phyloP scores from a whole-genome alignment of 2,329 filamentous ascomycete genomes.

The Emericellopsis cladophorae region DNA sequence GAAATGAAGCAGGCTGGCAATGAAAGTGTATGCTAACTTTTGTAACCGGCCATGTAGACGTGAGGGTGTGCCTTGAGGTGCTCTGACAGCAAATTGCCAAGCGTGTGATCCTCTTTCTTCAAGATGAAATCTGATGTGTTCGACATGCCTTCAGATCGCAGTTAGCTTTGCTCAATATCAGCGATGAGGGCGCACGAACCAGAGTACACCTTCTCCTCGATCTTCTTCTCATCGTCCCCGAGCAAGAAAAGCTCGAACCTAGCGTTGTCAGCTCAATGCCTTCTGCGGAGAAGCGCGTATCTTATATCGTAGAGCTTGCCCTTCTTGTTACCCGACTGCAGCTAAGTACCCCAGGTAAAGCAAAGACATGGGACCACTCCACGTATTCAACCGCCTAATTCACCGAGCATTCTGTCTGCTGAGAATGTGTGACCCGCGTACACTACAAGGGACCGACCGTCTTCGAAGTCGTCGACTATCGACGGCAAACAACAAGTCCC shows the following conservation, averaged over 20 bases:
- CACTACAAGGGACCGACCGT: no score
- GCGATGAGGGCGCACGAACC: slow-evolving; percentile 42
- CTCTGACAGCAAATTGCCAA: slow-evolving; percentile 79
- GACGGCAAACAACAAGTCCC: background rate
- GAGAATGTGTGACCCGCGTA: no score
- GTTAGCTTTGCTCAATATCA: background rate
- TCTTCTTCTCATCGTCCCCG: slow-evolving; percentile 81
- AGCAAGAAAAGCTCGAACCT: slow-evolving; percentile 95
- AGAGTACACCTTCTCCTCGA: slow-evolving; percentile 77
- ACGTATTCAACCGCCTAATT: no score
- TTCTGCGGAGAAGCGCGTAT: no score
- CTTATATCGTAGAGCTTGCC: no score
- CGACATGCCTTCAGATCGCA: slow-evolving; percentile 52
- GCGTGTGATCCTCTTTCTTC: slow-evolving; percentile 93
- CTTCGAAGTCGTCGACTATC: no score
- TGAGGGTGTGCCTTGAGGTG: slow-evolving; percentile 76
- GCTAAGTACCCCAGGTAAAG: no score
- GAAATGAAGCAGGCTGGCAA: slow-evolving; percentile 15
- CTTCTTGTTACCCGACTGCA: no score
- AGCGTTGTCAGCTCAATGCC: slow-evolving; percentile 5
- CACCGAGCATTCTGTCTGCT: no score
- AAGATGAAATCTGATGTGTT: slow-evolving; percentile 93
- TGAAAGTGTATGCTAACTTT: slow-evolving; percentile 39
- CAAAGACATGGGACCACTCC: no score
- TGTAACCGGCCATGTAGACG: slow-evolving; percentile 87